Evolutionary conservation across 768 basidiomycete genomes (phyloP).

Genomic region (Leccinum subtestaceum): DNA sequence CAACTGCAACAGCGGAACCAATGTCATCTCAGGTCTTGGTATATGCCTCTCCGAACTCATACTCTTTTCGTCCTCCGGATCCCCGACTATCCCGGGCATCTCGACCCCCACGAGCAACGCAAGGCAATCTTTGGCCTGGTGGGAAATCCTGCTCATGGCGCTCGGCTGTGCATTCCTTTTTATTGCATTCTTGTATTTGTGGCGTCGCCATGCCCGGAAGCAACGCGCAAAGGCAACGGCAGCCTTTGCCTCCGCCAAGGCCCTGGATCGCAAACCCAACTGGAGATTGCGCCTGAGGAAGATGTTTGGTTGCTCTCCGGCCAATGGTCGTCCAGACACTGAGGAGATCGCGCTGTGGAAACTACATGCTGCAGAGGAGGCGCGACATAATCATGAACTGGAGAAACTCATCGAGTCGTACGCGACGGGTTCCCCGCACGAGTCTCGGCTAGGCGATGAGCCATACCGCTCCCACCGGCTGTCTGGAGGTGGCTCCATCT

Average conservation of each 20-base stretch:
- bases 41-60: constrained; percentile 76
- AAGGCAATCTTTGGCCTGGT: constrained; percentile 58
- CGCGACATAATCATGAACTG: constrained; percentile 45
- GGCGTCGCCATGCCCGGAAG: constrained; percentile 68
- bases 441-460: constrained; percentile 23
- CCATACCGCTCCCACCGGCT: constrained; percentile 33
- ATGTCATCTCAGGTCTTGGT: constrained; percentile 67
- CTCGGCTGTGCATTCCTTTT: constrained; percentile 81
- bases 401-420: constrained; percentile 51
- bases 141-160: constrained; percentile 83
- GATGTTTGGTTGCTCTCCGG: constrained; percentile 50
- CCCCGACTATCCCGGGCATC: constrained; percentile 51
- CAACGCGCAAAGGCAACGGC: constrained; percentile 65
- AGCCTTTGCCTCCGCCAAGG: constrained; percentile 59
- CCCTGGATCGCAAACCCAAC: constrained; percentile 42
- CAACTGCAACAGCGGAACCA: constrained; percentile 54
- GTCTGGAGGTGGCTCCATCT: constrained; percentile 52
- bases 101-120: constrained; percentile 44
- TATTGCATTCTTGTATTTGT: constrained; percentile 59
- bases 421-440: constrained; percentile 39
- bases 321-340: constrained; percentile 27
- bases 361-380: constrained; percentile 49
- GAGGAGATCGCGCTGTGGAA: constrained; percentile 53
- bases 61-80: constrained; percentile 43
- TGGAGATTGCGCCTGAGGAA: constrained; percentile 59